Percentiles rank a stretch among this genome's conserved stretches.
Evolutionary conservation across 495 filamentous ascomycete genomes (phyloP).

Genomic region (Collariella sp.): DNA sequence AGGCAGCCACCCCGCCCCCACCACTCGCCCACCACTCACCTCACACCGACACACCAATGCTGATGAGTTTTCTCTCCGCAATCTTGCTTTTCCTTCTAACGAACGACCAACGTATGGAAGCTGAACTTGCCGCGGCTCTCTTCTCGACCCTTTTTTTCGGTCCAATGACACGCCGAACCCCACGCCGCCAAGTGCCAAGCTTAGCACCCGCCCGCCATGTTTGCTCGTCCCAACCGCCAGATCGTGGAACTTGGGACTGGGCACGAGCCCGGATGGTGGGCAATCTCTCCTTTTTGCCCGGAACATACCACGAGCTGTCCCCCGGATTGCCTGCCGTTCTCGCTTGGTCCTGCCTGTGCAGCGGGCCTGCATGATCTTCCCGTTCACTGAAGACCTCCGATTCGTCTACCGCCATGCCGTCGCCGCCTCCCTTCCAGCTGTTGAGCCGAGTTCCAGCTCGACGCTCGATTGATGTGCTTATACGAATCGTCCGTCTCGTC

Average conservation of each 20-base stretch:
- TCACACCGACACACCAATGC: no score
- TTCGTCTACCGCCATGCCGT: slow-evolving; percentile 6
- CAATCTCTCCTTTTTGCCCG: no score
- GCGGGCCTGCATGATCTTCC: slow-evolving; percentile 15
- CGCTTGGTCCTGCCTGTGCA: not conserved
- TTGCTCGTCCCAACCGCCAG: not conserved
- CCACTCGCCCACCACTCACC: no score
- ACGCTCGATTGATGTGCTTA: not conserved
- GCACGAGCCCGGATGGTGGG: not conserved
- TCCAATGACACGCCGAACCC: not conserved
- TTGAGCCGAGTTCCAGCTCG: no score
- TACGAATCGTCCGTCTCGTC: no score
- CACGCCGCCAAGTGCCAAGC: slow-evolving; percentile 1
- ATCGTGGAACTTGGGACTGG: not conserved
- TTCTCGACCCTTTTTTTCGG: not conserved
- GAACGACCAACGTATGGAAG: not conserved
- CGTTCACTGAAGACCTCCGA: slow-evolving; percentile 1
- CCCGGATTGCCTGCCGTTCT: not conserved
- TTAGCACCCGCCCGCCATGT: not conserved
- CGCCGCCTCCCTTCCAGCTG: not conserved
- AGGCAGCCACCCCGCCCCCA: no score
- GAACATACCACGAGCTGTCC: not conserved
- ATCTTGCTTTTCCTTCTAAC: no score
- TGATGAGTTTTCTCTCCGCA: no score
- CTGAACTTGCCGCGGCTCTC: not conserved